A percentile compares a stretch with the other conserved stretches of the same genome.
These are phyloP conservation scores for Cryphonectria nitschkei DNA, from an alignment of 2,329 filamentous ascomycete species.

Conservation along the genomic window DNA sequence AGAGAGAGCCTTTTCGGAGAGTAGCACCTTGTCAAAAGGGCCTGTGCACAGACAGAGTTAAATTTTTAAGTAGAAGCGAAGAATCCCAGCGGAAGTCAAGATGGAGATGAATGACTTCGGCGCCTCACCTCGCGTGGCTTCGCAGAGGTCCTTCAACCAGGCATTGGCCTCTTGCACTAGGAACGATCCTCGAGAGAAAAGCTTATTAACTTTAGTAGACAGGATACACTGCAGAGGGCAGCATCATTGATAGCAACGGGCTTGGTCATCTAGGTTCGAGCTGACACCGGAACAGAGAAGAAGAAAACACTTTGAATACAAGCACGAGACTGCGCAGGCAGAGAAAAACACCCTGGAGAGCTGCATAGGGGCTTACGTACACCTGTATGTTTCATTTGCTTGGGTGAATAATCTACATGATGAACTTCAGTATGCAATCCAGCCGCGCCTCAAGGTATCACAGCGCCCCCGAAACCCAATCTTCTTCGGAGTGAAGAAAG, in stretches of 20 bases:
- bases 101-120: neutral
- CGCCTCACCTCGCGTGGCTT: too few relatives aligned
- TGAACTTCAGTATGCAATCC: neutral
- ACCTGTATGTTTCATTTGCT: too few relatives aligned
- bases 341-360: too few relatives aligned
- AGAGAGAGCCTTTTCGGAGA: neutral
- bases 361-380: too few relatives aligned
- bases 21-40: neutral
- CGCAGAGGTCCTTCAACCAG: too few relatives aligned
- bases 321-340: neutral
- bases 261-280: neutral
- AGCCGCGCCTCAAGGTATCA: neutral
- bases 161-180: too few relatives aligned
- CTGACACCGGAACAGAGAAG: neutral
- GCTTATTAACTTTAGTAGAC: too few relatives aligned
- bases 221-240: neutral
- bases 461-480: neutral
- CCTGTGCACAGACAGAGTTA: too few relatives aligned
- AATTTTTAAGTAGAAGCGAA: neutral
- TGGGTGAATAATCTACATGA: neutral
- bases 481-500: neutral
- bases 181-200: too few relatives aligned
- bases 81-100: neutral
- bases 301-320: neutral
- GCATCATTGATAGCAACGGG: too few relatives aligned